phyloP scores from a whole-genome alignment of 495 filamentous ascomycete species.

The Massariosphaeria phaeospora region DNA sequence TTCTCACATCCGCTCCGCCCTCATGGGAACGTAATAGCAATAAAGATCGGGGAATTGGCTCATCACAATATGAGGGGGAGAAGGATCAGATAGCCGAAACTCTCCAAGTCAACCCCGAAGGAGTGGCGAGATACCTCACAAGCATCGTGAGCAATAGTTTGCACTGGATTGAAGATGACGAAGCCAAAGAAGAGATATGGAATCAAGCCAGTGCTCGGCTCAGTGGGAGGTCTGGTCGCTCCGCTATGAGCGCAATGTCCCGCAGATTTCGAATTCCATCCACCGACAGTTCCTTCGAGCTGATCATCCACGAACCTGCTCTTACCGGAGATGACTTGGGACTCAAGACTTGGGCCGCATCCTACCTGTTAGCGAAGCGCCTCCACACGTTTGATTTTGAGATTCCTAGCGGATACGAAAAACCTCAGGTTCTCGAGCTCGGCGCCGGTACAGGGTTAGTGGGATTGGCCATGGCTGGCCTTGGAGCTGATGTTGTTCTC shows the following conservation, averaged over 20 bases:
- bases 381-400: slow-evolving; percentile 49
- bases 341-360: slow-evolving; percentile 87
- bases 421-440: slow-evolving; percentile 52
- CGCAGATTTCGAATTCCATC: slow-evolving; percentile 66
- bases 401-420: slow-evolving; percentile 9
- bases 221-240: slow-evolving; percentile 75
- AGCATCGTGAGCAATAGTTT: slow-evolving; percentile 69
- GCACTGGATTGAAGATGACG: slow-evolving; percentile 68
- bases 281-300: slow-evolving; percentile 44
- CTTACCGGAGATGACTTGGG: slow-evolving; percentile 83
- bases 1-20: slow-evolving; percentile 40
- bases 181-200: slow-evolving; percentile 69
- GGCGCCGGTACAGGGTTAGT: slow-evolving; percentile 63
- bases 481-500: slow-evolving; percentile 45
- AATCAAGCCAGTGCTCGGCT: slow-evolving; percentile 70
- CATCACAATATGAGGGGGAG: not conserved
- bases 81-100: not conserved
- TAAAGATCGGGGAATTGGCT: not conserved
- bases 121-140: slow-evolving; percentile 58
- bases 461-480: slow-evolving; percentile 49
- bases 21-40: slow-evolving; percentile 42
- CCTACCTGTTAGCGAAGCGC: slow-evolving; percentile 75
- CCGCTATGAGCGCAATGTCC: slow-evolving; percentile 74
- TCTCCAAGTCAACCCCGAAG: slow-evolving; percentile 36
- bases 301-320: slow-evolving; percentile 78